These are phyloP conservation scores for Xylariaceae sp. DNA, from an alignment of 2,329 filamentous ascomycete species.

Conservation along the genomic window DNA sequence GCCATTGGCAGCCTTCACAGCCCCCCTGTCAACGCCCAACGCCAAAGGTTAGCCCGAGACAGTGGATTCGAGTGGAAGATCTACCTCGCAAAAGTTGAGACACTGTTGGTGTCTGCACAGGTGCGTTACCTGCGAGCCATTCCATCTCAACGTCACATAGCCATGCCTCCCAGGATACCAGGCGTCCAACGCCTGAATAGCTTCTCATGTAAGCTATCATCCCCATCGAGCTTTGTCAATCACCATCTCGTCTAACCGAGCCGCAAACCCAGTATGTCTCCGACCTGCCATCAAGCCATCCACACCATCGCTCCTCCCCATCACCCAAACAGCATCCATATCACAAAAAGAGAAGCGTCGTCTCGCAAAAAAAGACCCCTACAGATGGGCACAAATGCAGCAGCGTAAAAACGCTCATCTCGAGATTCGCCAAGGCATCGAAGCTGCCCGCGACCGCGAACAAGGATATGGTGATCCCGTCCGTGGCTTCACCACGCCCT, in stretches of 20 bases:
- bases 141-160: slow-evolving; percentile 22
- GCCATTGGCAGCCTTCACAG: no score
- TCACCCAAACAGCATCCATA: slow-evolving; percentile 59
- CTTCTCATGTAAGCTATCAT: slow-evolving; percentile 52
- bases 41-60: neutral
- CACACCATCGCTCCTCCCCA: slow-evolving; percentile 53
- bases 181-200: slow-evolving; percentile 56
- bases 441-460: slow-evolving; percentile 54
- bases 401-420: slow-evolving; percentile 82
- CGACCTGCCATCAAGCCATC: slow-evolving; percentile 48
- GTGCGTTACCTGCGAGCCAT: neutral
- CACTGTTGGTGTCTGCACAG: neutral
- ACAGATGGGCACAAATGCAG: slow-evolving; percentile 73
- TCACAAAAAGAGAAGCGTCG: slow-evolving; percentile 61
- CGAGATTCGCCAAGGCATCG: slow-evolving; percentile 66
- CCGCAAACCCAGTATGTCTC: slow-evolving; percentile 49
- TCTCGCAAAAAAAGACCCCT: slow-evolving; percentile 72
- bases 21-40: no score
- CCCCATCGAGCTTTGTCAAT: neutral
- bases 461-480: slow-evolving; percentile 72
- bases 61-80: neutral
- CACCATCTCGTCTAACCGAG: no score
- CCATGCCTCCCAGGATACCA: slow-evolving; percentile 66
- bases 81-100: neutral
- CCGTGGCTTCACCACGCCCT: slow-evolving; percentile 73